Evolutionary conservation across 2,329 filamentous ascomycete genomes (phyloP).

Genomic region (Aspergillus oerlinghausenensis): DNA sequence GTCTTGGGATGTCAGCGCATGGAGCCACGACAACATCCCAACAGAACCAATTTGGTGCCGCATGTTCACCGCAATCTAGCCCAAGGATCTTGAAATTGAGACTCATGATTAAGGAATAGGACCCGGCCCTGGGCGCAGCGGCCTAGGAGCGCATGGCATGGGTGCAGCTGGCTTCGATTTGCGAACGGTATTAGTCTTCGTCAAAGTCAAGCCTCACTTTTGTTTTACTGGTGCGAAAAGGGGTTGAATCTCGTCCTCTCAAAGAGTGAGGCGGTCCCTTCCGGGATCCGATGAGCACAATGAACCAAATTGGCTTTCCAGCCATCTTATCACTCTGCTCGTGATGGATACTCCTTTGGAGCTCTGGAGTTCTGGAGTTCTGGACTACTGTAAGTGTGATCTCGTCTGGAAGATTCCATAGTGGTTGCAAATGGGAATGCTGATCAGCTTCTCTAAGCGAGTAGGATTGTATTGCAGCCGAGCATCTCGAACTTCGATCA

Average conservation of each 20-base stretch:
- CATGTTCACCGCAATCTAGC: slow-evolving; percentile 17
- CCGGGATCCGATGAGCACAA: slow-evolving; percentile 20
- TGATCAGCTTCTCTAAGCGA: slow-evolving; percentile 10
- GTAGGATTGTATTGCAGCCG: slow-evolving; percentile 4
- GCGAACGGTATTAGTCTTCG: slow-evolving; percentile 11
- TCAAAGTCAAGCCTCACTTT: slow-evolving; percentile 23
- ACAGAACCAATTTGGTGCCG: slow-evolving; percentile 21
- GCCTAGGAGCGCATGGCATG: slow-evolving; percentile 4
- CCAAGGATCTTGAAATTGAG: slow-evolving; percentile 6
- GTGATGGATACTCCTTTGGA: slow-evolving; percentile 6
- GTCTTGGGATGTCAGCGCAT: slow-evolving; percentile 14
- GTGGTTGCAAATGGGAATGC: slow-evolving; percentile 5
- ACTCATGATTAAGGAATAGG: slow-evolving; percentile 5
- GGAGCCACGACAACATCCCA: slow-evolving; percentile 34
- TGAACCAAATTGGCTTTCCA: slow-evolving; percentile 9
- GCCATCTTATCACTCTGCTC: slow-evolving; percentile 5
- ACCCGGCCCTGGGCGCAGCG: slow-evolving; percentile 1
- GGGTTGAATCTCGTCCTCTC: slow-evolving; percentile 19
- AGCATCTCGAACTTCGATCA: slow-evolving; percentile 5
- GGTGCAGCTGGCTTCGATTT: slow-evolving; percentile 10
- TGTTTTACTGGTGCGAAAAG: slow-evolving; percentile 15
- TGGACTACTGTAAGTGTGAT: slow-evolving; percentile 7
- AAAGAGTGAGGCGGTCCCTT: slow-evolving; percentile 33
- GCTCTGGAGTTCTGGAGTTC: neutral
- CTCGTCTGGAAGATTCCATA: slow-evolving; percentile 4